phyloP scores from a whole-genome alignment of 129 eudicot species.

The Pseudognaphalium luteoalbum region DNA sequence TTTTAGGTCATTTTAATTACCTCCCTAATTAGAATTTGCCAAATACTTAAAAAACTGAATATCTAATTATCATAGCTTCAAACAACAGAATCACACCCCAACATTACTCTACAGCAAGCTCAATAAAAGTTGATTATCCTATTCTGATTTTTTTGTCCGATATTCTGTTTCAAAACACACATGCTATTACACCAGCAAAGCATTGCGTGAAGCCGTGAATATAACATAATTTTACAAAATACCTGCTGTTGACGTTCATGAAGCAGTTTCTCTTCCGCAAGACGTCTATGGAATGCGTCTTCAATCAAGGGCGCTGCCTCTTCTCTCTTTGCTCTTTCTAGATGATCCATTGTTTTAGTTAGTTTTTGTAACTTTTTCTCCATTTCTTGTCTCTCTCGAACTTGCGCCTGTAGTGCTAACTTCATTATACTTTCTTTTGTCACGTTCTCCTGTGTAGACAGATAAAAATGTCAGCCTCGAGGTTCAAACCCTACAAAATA shows the following conservation, averaged over 20 bases:
- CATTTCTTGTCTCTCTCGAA: slow-evolving; percentile 73
- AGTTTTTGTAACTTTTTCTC: slow-evolving; percentile 76
- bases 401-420: slow-evolving; percentile 56
- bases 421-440: slow-evolving; percentile 64
- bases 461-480: no score
- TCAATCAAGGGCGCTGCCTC: slow-evolving; percentile 78
- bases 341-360: slow-evolving; percentile 73
- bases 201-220: neutral
- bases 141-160: neutral
- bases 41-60: neutral
- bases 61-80: no score
- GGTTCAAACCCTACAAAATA: no score
- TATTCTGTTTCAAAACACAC: neutral
- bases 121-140: neutral
- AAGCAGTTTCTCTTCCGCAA: slow-evolving; percentile 56
- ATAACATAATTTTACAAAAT: neutral
- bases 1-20: no score
- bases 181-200: neutral
- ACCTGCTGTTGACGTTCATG: slow-evolving; percentile 85
- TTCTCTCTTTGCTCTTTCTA: slow-evolving; percentile 92
- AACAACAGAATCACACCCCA: neutral
- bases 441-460: slow-evolving; percentile 35
- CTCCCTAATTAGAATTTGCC: neutral
- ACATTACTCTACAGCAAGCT: neutral
- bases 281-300: slow-evolving; percentile 61